Base-by-base conservation (phyloP, 2,329 filamentous ascomycete species). In the Teratosphaeriaceae sp. region DNA sequence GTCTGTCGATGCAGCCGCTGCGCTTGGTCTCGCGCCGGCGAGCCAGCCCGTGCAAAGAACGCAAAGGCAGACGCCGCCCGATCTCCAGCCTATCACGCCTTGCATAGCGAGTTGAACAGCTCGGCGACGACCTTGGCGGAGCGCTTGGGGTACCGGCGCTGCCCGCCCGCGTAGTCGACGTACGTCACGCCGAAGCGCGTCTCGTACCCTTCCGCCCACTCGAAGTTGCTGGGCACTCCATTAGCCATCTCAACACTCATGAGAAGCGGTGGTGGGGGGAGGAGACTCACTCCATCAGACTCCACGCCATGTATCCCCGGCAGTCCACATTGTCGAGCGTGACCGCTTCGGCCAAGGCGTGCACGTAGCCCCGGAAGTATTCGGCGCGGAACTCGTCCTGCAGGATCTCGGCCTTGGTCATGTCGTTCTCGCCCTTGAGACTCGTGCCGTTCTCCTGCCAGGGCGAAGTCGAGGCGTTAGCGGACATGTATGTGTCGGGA, bases 171-270 rank as follows among this genome's bases (percentile, higher is more conserved):
- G 63, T 92, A 94, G 66, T 94, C 86, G 40, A 94, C 86, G 61
- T 76, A 92, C 5, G 82, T 86, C 44, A 88, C 85, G 20, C 87
- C 87, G 57, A 94, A 94, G 30, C 87, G 76, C 33, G 86, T 92
- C 68, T 86, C 82, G 60, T 90, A 94, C 9, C 87, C 87, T 63
- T 94, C 87, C n/a, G 87, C 85, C 85, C 85, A 90, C 66, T 90
- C 86, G 57, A 90, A 90, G 70, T 90, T 90, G 66, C 74, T 78
- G 56, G n/a, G n/a, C n/a, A n/a, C n/a, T n/a, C n/a, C n/a, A n/a
- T n/a, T n/a, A n/a, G n/a, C n/a, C n/a, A n/a, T n/a, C n/a, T n/a
- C n/a, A n/a, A n/a, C n/a, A n/a, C n/a, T n/a, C n/a, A n/a, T n/a
- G n/a, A n/a, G n/a, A n/a, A n/a, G n/a, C n/a, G n/a, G n/a, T n/a